Evolutionary conservation across 1,284 basidiomycete species (phyloP).

Genomic region (Boletus semigastroideus): DNA sequence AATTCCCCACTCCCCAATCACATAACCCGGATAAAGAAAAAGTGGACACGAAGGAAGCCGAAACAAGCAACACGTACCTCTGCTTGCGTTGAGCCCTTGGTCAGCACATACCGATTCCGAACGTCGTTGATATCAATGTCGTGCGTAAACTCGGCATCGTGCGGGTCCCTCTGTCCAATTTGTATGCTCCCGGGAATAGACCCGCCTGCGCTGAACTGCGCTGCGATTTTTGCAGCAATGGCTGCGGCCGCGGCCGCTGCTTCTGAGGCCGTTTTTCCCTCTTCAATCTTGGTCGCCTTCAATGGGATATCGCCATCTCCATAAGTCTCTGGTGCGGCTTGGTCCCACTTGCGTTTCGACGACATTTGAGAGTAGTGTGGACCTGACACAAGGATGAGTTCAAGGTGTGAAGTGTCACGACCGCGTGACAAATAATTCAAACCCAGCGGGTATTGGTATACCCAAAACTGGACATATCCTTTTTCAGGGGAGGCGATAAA

Average conservation of each 20-base stretch:
- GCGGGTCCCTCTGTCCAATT: conserved; percentile 58
- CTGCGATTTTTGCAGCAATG: conserved; percentile 90
- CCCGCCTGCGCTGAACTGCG: conserved; percentile 64
- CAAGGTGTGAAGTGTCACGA: conserved; percentile 22
- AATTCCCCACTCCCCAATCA: conserved; percentile 3
- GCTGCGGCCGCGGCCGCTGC: conserved; percentile 81
- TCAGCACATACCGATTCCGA: conserved; percentile 93
- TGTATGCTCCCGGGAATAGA: conserved; percentile 41
- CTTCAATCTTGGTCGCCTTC: conserved; percentile 54
- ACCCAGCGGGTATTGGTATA: conserved; percentile 17
- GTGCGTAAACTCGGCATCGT: conserved; percentile 83
- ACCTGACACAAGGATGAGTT: not conserved
- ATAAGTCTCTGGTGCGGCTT: conserved; percentile 47
- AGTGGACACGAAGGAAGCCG: conserved; percentile 1
- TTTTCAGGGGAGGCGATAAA: not conserved
- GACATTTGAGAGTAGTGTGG: conserved; percentile 40
- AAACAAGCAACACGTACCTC: conserved; percentile 56
- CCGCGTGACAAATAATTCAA: conserved; percentile 24
- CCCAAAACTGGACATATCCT: conserved; percentile 2
- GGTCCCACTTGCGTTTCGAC: conserved; percentile 73
- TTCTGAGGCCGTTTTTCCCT: conserved; percentile 64
- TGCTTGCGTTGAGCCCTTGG: conserved; percentile 89
- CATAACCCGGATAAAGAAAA: not conserved
- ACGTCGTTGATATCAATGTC: conserved; percentile 99
- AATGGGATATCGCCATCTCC: conserved; percentile 39